phyloP scores from a whole-genome alignment of 2,329 filamentous ascomycete genomes.

The Dactylellina leptospora region DNA sequence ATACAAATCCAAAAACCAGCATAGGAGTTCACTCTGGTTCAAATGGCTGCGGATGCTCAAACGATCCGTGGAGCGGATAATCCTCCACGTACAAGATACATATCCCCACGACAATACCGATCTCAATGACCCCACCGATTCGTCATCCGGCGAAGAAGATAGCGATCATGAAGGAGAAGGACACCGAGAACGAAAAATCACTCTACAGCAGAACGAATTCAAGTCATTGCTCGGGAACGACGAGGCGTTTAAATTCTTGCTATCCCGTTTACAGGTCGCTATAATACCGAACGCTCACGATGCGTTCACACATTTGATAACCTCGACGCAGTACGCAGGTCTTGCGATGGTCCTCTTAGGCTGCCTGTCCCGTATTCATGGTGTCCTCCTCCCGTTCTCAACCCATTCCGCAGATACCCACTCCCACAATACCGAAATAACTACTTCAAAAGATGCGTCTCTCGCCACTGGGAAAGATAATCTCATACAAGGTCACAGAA shows the following conservation, averaged over 20 bases:
- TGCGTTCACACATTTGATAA: constrained; percentile 74
- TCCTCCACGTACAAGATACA: constrained; percentile 59
- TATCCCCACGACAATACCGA: constrained; percentile 43
- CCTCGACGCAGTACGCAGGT: constrained; percentile 76
- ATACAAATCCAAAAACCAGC: constrained; percentile 91
- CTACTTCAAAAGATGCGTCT: too few relatives aligned
- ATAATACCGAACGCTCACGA: constrained; percentile 63
- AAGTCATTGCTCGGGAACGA: background rate
- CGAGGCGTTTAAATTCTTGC: background rate
- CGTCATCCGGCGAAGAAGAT: constrained; percentile 59
- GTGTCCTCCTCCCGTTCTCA: constrained; percentile 42
- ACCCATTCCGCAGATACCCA: constrained; percentile 30
- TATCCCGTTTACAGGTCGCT: constrained; percentile 34
- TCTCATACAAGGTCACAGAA: background rate
- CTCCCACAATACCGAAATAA: background rate
- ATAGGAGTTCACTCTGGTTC: constrained; percentile 84
- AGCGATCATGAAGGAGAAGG: background rate
- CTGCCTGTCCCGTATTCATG: constrained; percentile 69
- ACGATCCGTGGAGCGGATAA: constrained; percentile 70
- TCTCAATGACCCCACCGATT: background rate
- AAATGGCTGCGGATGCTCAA: constrained; percentile 75
- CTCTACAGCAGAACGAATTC: background rate
- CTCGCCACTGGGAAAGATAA: background rate
- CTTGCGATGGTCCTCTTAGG: constrained; percentile 75
- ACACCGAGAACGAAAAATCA: background rate